Percentiles rank a stretch among this genome's conserved stretches.
Conservation (phyloP, 176 grass and related monocot genomes). For the Carex littledalei region DNA sequence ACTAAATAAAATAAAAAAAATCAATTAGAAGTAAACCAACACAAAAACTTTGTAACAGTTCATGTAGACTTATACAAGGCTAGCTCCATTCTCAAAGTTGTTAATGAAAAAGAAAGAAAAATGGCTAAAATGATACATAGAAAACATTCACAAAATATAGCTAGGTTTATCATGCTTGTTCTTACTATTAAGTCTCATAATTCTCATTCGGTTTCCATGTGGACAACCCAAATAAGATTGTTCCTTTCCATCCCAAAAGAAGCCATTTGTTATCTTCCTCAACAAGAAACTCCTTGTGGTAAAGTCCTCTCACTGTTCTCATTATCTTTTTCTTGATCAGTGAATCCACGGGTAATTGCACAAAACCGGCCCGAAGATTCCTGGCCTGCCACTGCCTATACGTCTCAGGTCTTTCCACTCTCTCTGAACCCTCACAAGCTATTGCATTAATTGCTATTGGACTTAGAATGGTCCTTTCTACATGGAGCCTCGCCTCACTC, state of each 20-base stretch:
- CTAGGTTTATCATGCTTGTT: not conserved
- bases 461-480: conserved; percentile 27
- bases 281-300: conserved; percentile 43
- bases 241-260: conserved; percentile 47
- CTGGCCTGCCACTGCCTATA: conserved; percentile 42
- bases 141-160: not conserved
- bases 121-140: not conserved
- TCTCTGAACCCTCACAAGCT: conserved; percentile 47
- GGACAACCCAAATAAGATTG: conserved; percentile 28
- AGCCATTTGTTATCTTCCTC: conserved; percentile 35
- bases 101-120: not conserved
- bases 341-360: conserved; percentile 33
- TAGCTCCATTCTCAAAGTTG: not conserved
- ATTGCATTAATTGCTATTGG: conserved; percentile 26
- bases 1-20: not conserved
- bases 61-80: not conserved
- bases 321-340: conserved; percentile 25
- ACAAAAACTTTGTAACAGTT: not conserved
- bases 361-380: conserved; percentile 35
- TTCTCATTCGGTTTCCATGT: conserved; percentile 30
- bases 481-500: conserved; percentile 24
- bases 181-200: not conserved
- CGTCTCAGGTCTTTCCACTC: conserved; percentile 42
- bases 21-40: not conserved
- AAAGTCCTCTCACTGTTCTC: not conserved